phyloP scores from a whole-genome alignment of 176 grass and related monocot genomes.

The Eleusine indica region DNA sequence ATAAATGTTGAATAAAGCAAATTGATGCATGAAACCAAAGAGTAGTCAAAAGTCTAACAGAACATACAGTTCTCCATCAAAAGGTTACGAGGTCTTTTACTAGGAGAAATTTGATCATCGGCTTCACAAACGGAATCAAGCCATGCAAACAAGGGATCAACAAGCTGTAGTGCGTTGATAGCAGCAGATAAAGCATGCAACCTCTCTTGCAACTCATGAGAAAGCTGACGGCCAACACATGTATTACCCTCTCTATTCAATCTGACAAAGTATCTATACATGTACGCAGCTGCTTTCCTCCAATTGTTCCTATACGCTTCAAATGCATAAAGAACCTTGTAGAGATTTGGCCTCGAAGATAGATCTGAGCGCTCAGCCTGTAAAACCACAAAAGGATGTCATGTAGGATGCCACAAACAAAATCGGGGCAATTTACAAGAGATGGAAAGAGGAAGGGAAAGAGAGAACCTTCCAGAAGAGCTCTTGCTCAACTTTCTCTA shows the following conservation, averaged over 20 bases:
- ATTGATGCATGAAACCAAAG: conserved; percentile 19
- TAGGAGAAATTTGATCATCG: conserved; percentile 61
- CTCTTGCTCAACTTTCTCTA: conserved; percentile 94
- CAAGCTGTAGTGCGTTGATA: conserved; percentile 92
- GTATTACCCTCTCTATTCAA: conserved; percentile 76
- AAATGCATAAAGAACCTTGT: conserved; percentile 98
- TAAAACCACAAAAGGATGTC: conserved; percentile 26
- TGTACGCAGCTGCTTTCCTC: conserved; percentile 92
- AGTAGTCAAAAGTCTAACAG: conserved; percentile 29
- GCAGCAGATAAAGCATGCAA: conserved; percentile 82
- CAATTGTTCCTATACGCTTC: conserved; percentile 86
- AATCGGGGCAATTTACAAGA: background rate
- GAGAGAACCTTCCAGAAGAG: conserved; percentile 84
- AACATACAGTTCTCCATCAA: conserved; percentile 76
- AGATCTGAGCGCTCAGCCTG: conserved; percentile 95
- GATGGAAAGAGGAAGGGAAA: background rate
- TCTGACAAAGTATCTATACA: conserved; percentile 89
- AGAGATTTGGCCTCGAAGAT: conserved; percentile 76
- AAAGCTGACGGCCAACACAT: conserved; percentile 51
- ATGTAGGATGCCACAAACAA: conserved; percentile 11
- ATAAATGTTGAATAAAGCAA: conserved; percentile 40
- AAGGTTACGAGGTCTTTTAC: conserved; percentile 76
- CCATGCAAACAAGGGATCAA: conserved; percentile 88
- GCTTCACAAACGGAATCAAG: conserved; percentile 64
- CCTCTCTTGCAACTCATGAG: conserved; percentile 71